These are phyloP conservation scores for Pythium myriotylum DNA, from an alignment of 352 stramenopile genomes.

Conservation along the genomic window DNA sequence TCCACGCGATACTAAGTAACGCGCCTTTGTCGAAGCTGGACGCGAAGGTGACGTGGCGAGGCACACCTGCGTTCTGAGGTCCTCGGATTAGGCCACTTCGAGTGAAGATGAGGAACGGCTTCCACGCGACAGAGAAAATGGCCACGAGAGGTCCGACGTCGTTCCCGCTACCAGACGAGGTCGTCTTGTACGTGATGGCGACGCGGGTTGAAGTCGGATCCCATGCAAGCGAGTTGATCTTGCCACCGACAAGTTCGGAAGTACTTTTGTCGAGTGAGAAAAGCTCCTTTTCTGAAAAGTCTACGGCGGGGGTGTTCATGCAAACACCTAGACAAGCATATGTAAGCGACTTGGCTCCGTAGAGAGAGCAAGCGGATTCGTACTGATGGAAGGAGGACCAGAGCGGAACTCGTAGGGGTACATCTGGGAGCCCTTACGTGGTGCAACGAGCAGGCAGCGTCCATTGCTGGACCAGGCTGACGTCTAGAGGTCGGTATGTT, in stretches of 20 bases:
- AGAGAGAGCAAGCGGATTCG: neutral
- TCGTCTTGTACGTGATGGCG: slow-evolving; percentile 56
- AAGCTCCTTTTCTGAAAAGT: slow-evolving; percentile 66
- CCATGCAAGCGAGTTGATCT: slow-evolving; percentile 62
- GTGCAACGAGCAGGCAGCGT: slow-evolving; percentile 63
- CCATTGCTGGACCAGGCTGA: slow-evolving; percentile 79
- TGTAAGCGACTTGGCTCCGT: neutral
- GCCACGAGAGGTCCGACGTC: slow-evolving; percentile 56
- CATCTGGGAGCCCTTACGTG: slow-evolving; percentile 54
- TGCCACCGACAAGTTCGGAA: slow-evolving; percentile 67
- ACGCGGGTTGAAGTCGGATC: slow-evolving; percentile 70
- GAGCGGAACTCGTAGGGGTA: slow-evolving; percentile 76
- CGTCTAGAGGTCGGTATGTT: slow-evolving; percentile 30
- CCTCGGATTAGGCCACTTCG: slow-evolving; percentile 36
- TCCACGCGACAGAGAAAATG: slow-evolving; percentile 71
- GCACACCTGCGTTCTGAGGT: slow-evolving; percentile 58
- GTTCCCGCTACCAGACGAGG: slow-evolving; percentile 17
- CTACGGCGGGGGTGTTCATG: slow-evolving; percentile 70
- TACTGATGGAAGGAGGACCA: slow-evolving; percentile 63
- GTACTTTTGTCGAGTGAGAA: slow-evolving; percentile 64
- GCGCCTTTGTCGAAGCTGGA: slow-evolving; percentile 71
- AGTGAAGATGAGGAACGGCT: slow-evolving; percentile 80
- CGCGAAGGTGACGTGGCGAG: slow-evolving; percentile 60
- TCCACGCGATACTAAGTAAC: slow-evolving; percentile 75
- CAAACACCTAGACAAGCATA: slow-evolving; percentile 48